A percentile compares a stretch with the other conserved stretches of the same genome.
phyloP scores from a whole-genome alignment of 768 basidiomycete species.

The Trametes maxima region DNA sequence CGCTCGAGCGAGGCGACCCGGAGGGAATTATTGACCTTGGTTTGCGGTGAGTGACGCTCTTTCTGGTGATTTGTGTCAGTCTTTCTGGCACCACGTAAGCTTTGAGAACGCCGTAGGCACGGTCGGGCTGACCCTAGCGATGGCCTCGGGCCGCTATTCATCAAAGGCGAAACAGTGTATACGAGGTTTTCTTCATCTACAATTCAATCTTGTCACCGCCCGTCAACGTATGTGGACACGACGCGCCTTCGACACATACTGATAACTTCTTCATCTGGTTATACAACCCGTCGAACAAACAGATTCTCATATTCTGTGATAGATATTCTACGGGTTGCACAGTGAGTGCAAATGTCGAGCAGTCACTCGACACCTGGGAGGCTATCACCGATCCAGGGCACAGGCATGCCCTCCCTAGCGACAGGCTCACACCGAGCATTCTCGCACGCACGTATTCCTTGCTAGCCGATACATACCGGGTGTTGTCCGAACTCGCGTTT shows the following conservation, averaged over 20 bases:
- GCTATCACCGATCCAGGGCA: background rate
- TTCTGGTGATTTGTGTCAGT: background rate
- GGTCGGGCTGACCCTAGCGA: no score
- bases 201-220: no score
- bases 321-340: slow-evolving; percentile 9
- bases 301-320: background rate
- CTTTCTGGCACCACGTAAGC: no score
- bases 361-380: background rate
- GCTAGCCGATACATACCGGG: background rate
- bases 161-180: no score
- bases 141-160: no score
- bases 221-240: no score
- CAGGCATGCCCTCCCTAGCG: background rate
- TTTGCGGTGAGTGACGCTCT: background rate
- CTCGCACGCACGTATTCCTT: slow-evolving; percentile 4
- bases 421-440: background rate
- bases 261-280: no score
- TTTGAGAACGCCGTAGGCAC: no score
- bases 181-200: no score
- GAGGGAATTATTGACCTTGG: slow-evolving; percentile 3
- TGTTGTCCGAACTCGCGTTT: background rate
- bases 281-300: no score
- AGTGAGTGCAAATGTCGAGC: background rate
- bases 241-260: no score
- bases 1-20: background rate